Base-by-base conservation (phyloP, 2,329 filamentous ascomycete genomes). In the Cladobotryum protrusum region DNA sequence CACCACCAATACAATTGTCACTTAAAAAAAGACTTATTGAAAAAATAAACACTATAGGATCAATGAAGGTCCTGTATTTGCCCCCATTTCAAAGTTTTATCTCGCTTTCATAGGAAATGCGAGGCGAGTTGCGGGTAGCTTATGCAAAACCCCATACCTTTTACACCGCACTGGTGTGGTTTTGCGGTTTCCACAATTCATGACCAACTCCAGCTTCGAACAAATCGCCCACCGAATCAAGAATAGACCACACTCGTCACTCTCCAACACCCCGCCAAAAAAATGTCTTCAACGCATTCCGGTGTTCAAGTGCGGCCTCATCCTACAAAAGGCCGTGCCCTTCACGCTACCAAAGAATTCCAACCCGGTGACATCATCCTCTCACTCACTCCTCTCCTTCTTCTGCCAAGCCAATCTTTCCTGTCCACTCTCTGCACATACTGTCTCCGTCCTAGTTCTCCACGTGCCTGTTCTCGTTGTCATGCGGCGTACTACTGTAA, bases 401-500 rank as follows among this genome's bases (percentile, higher is more conserved):
- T 75, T 15, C 66, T 81, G 19, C 75, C 79, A 3, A 68, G 72
- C 37, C 67, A 68, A 35, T 61, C 68, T 5, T 67, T 69, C 52
- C 67, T 75, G 49, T 45, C 58, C 3, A 56, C 60, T 14, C 68
- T 72, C 32, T 83, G 79, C 68, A 72, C 72, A 54, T 65, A 73
- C 66, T 82, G 78, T 62, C 68, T 80, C 24, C 57, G 55, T 35
- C 47, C 56, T 24, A 57, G 58, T 41, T 49, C 49, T 32, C 59
- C 60, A 19, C 60, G 59, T 39, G 68, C 71, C 18, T 85, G 81
- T 63, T 73, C 74, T 0, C 74, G 69, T 44, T 85, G 81, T 66
- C 72, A 68, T 24, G 68, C 73, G 1, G 71, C 72, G 3, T 71
- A 67, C 20, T 85, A 85, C 69, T 85, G 81, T 66, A 68, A 69